phyloP scores from a whole-genome alignment of 2,329 filamentous ascomycete genomes.

The Helminthosporium solani region DNA sequence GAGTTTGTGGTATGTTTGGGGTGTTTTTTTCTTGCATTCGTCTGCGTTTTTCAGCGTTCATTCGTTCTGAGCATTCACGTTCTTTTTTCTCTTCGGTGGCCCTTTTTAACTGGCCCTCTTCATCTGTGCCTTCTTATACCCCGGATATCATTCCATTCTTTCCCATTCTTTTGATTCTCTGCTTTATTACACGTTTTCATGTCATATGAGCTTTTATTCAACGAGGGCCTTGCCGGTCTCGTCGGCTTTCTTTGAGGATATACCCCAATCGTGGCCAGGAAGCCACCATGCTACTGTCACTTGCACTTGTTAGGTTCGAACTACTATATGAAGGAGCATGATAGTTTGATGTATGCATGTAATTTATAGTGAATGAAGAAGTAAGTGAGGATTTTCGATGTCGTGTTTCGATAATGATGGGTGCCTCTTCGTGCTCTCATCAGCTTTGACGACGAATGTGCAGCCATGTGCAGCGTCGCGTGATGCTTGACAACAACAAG shows the following conservation, averaged over 20 bases:
- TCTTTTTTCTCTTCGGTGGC: background rate
- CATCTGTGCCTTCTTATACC: constrained; percentile 1
- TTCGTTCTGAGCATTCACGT: background rate
- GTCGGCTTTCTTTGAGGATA: background rate
- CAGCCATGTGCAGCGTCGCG: no score
- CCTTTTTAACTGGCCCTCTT: background rate
- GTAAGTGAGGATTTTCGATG: background rate
- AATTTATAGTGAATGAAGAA: background rate
- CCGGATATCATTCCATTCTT: constrained; percentile 2
- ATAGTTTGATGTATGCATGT: background rate
- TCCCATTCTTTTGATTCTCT: background rate
- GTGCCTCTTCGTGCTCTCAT: no score
- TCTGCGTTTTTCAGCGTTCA: background rate
- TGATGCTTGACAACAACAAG: no score
- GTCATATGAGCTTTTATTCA: background rate
- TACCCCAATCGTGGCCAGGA: background rate
- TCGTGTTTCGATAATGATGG: no score
- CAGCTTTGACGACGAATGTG: no score
- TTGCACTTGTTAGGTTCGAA: background rate
- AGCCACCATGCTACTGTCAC: background rate
- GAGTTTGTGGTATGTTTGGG: constrained; percentile 9
- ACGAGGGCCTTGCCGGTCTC: background rate
- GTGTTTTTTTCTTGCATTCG: background rate
- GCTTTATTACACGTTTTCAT: background rate
- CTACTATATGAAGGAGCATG: background rate